Evolutionary conservation across 106 monocot species (phyloP).

Genomic region (Hemerocallis citrina): DNA sequence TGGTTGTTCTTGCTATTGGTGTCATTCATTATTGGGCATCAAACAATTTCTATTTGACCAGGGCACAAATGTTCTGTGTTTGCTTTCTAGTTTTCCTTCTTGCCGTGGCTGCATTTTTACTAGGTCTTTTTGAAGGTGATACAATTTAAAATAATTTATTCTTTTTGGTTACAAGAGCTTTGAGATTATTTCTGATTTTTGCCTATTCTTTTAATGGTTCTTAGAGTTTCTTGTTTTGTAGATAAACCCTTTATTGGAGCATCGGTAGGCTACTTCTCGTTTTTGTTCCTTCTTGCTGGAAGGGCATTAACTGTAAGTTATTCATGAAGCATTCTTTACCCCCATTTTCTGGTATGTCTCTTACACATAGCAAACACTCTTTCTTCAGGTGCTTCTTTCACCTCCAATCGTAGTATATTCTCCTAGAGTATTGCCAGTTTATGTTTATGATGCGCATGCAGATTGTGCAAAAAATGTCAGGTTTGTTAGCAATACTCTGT

Average conservation of each 20-base stretch:
- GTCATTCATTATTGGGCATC: slow-evolving; percentile 88
- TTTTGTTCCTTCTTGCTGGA: slow-evolving; percentile 90
- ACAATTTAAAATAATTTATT: no score
- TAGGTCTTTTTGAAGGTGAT: slow-evolving; percentile 77
- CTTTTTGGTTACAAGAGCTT: no score
- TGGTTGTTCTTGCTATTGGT: slow-evolving; percentile 76
- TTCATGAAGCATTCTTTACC: not conserved
- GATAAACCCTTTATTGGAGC: slow-evolving; percentile 90
- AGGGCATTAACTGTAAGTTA: slow-evolving; percentile 84
- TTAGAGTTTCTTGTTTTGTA: slow-evolving; percentile 20
- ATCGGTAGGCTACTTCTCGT: slow-evolving; percentile 95
- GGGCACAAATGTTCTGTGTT: slow-evolving; percentile 79
- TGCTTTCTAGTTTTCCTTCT: slow-evolving; percentile 78
- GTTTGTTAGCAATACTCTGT: slow-evolving; percentile 25
- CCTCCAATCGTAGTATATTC: slow-evolving; percentile 99
- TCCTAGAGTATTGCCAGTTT: slow-evolving; percentile 88
- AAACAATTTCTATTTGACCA: slow-evolving; percentile 94
- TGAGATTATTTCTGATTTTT: not conserved
- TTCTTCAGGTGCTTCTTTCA: slow-evolving; percentile 85
- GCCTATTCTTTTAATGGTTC: not conserved
- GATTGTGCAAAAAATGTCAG: slow-evolving; percentile 99
- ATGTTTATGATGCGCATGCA: slow-evolving; percentile 99
- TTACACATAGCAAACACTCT: slow-evolving; percentile 4
- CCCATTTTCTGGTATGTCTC: not conserved
- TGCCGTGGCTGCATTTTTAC: slow-evolving; percentile 86